A percentile compares a stretch with the other conserved stretches of the same genome.
Evolutionary conservation across 1,284 basidiomycete genomes (phyloP).

Genomic region (Pseudozyma tsukubaensis): DNA sequence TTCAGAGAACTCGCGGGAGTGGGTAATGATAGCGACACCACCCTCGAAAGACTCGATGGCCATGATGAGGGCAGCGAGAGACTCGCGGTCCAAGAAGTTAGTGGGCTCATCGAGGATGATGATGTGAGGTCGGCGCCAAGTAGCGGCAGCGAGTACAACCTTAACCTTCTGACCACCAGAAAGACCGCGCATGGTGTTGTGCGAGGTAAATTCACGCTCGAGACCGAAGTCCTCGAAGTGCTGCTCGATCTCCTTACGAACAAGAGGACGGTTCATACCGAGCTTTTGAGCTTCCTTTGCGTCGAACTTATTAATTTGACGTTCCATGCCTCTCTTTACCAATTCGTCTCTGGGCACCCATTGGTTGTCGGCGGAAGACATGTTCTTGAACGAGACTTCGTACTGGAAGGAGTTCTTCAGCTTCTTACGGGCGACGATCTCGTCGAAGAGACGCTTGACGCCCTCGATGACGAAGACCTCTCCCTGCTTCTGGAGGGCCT

Average conservation of each 20-base stretch:
- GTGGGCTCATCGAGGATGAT: constrained; percentile 68
- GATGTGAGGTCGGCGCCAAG: constrained; percentile 68
- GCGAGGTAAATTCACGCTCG: constrained; percentile 68
- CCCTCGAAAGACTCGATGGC: constrained; percentile 68
- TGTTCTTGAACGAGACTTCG: constrained; percentile 69
- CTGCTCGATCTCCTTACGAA: constrained; percentile 68
- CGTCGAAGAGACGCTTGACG: constrained; percentile 68
- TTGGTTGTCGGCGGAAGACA: constrained; percentile 68
- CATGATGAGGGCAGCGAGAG: constrained; percentile 68
- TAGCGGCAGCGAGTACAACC: constrained; percentile 68
- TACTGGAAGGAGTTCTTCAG: constrained; percentile 69
- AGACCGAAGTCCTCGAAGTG: constrained; percentile 69
- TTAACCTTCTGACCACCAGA: constrained; percentile 69
- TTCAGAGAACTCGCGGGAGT: constrained; percentile 67
- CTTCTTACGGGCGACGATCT: constrained; percentile 68
- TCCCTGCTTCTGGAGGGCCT: constrained; percentile 66
- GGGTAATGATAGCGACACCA: constrained; percentile 68
- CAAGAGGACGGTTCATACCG: constrained; percentile 67
- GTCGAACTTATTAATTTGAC: constrained; percentile 66
- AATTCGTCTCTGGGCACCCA: constrained; percentile 67
- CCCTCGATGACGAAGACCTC: constrained; percentile 66
- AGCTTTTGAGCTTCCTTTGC: constrained; percentile 64
- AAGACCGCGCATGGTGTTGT: constrained; percentile 69
- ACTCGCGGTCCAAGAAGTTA: constrained; percentile 69
- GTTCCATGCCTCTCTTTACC: constrained; percentile 66